Base-by-base conservation (phyloP, 441 rosid species). In the Theobroma grandiflorum region DNA sequence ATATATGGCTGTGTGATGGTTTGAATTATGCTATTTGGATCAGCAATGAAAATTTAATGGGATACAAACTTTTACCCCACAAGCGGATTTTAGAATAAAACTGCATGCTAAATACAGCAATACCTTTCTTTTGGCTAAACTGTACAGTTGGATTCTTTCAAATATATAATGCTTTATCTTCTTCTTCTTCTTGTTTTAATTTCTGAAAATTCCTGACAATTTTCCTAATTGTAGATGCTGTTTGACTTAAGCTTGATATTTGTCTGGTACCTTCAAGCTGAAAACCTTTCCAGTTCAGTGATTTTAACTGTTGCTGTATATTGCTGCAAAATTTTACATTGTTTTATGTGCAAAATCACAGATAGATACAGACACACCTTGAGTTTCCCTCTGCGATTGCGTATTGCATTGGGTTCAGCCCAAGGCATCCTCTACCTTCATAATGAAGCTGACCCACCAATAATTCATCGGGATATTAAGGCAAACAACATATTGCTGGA, bases 381-480 rank as follows among this genome's bases (percentile, higher is more conserved):
- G 82, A 86, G 87, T 85, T 92, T 96, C 73, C 80, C 77, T 57
- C 81, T 81, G 90, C 90, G 99, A 87, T 35, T 94, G 77, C 90
- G 82, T 42, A 82, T 89, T 61, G 97, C 98, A 5, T 77, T 96
- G 79, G 99, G 90, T 83, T 88, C 98, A 78, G 93, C 99, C 58
- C 92, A 88, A 86, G 98, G 98, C 43, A 87, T 96, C 81, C 93
- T 93, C 64, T 96, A 94, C 89, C 98, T 96, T 73, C 99, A 96
- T 82, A 89, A 91, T 8, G 98, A 94, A 88, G 98, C 99, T 73
- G 68, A 93, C 76, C 99, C 98, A 14, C 98, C 99, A 0, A 93
- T 96, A 76, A 92, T 91, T 86, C 98, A 93, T 85, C 87, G 99
- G 52, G 97, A 96, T 82, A 91, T 94, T 84, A 96, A 94, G 86